Evolutionary conservation across 2,329 filamentous ascomycete genomes (phyloP).

Genomic region (Mycosphaerella sp.): DNA sequence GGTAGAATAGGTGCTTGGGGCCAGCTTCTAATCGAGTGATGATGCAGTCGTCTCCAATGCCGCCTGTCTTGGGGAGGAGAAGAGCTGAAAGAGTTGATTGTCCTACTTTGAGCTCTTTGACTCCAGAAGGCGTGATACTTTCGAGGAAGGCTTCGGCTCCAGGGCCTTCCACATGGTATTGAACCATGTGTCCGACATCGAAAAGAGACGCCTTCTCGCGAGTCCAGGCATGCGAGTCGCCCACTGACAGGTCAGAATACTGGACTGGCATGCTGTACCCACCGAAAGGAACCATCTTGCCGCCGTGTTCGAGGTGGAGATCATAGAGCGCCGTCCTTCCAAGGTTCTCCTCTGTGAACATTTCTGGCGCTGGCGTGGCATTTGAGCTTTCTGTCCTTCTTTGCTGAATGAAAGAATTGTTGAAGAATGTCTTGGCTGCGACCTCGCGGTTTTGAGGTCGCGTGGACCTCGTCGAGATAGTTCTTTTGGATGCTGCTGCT

Average conservation of each 20-base stretch:
- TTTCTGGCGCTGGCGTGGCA: slow-evolving; percentile 26
- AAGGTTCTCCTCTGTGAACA: slow-evolving; percentile 28
- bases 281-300: slow-evolving; percentile 95
- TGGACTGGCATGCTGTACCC: slow-evolving; percentile 90
- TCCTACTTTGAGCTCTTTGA: slow-evolving; percentile 58
- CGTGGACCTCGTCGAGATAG: slow-evolving; percentile 6
- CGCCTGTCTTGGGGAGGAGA: slow-evolving; percentile 70
- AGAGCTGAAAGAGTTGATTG: slow-evolving; percentile 78
- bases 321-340: slow-evolving; percentile 65
- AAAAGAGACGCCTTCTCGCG: slow-evolving; percentile 83
- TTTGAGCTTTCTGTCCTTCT: slow-evolving; percentile 25
- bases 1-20: slow-evolving; percentile 59
- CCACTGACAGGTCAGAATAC: slow-evolving; percentile 69
- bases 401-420: slow-evolving; percentile 18
- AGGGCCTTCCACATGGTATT: slow-evolving; percentile 76
- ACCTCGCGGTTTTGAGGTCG: slow-evolving; percentile 12
- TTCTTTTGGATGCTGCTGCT: slow-evolving; percentile 2
- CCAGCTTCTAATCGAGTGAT: slow-evolving; percentile 67
- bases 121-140: slow-evolving; percentile 70
- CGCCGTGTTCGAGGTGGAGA: slow-evolving; percentile 69
- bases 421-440: slow-evolving; percentile 17
- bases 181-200: slow-evolving; percentile 93
- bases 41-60: slow-evolving; percentile 91
- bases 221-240: slow-evolving; percentile 85
- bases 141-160: slow-evolving; percentile 76